A percentile compares a stretch with the other conserved stretches of the same genome.
Evolutionary conservation across 1,284 basidiomycete species (phyloP).

Genomic region (Moniliophthora roreri): DNA sequence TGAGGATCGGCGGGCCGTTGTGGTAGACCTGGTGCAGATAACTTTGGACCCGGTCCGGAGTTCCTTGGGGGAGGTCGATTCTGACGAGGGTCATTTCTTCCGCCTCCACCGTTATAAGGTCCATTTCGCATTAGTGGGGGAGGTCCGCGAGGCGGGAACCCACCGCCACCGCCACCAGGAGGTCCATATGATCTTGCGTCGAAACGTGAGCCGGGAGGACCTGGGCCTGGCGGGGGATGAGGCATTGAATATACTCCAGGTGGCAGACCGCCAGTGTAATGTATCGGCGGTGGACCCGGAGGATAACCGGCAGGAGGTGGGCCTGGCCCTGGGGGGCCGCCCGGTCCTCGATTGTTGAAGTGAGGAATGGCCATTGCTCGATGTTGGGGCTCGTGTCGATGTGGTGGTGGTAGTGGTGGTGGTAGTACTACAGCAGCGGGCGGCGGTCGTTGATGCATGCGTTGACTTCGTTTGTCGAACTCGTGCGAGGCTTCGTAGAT

Average conservation of each 20-base stretch:
- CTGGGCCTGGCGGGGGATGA: not conserved
- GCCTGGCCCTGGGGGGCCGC: not conserved
- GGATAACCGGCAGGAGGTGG: not conserved
- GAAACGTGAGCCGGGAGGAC: not conserved
- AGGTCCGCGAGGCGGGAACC: not conserved
- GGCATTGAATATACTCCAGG: not conserved
- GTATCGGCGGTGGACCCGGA: not conserved
- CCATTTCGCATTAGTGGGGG: no score
- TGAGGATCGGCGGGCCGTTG: no score
- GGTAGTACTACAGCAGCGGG: not conserved
- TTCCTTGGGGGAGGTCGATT: no score
- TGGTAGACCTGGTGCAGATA: no score
- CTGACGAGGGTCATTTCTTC: no score
- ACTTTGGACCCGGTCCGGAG: no score
- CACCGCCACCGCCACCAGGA: not conserved
- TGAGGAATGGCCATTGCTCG: not conserved
- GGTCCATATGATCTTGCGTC: not conserved
- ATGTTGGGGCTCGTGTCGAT: slow-evolving; percentile 2
- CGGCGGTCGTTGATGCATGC: slow-evolving; percentile 24
- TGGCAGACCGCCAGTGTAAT: not conserved
- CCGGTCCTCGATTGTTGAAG: not conserved
- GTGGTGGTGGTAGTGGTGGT: not conserved
- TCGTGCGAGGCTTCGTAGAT: slow-evolving; percentile 82
- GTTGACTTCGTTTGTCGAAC: slow-evolving; percentile 76
- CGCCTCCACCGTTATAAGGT: no score